Base-by-base conservation (phyloP, 257 asterid species). In the Ophiorrhiza pumila region DNA sequence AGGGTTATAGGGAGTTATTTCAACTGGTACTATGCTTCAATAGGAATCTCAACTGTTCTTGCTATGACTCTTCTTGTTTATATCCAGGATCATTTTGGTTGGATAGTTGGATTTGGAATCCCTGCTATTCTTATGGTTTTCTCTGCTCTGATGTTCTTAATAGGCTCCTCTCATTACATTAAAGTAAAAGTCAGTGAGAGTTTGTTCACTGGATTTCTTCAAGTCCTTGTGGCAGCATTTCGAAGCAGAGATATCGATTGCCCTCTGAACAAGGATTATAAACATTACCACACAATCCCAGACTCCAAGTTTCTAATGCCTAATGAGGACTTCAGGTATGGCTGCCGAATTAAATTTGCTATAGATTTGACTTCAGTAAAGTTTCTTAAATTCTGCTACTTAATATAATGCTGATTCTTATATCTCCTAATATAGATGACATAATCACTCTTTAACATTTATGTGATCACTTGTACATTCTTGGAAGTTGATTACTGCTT, bases 31-130 rank as follows among this genome's bases (percentile, higher is more conserved):
- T 59, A 78, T 43, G 78, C 75, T 34, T 59, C 78, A 27, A 43
- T 65, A 20, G 72, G 63, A 46, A 6, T 61, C 18, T 68, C 82
- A 32, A 20, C 47, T 1, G 0, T 43, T 10, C 17, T 73, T 68
- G 79, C 76, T 13, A 7, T 65, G 13, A 68, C 82, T 22, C 53
- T 67, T 22, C 31, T 73, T 11, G 82, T 73, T 73, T 78, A 78
- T 65, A 60, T 73, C 17, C 82, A 78, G 56, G 78, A 52, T 0
- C 58, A 53, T 13, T 73, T 46, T 27, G 82, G 76, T n/a, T 78
- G 82, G 78, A 34, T 32, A 68, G 43, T 78, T 61, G 82, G 82
- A 17, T 73, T 68, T 50, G 78, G 75, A 10, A 34, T 78, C 45
- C 82, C 76, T 27, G 74, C 17, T 29, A 11, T 68, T 23, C 78